Evolutionary conservation across 2,329 filamentous ascomycete genomes (phyloP), one percentile per base, ranked within the genome.

Genomic region (Arthrobotrys pseudoclavata): DNA sequence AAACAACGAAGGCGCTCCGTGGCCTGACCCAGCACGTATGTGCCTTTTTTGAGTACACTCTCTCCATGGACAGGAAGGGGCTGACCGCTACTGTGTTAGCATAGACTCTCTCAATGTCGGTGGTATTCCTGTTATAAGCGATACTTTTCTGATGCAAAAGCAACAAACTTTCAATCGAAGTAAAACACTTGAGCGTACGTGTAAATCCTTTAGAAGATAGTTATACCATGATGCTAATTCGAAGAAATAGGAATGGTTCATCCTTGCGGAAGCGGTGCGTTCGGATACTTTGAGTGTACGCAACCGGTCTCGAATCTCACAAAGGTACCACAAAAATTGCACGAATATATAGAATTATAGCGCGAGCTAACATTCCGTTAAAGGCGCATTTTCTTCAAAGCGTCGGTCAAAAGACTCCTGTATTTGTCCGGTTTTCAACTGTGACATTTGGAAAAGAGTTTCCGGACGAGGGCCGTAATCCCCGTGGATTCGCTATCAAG

Each of bases 161-260:
- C 86, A 88, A 82, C 86, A 88, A 82, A 84, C 84, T 18, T 88
- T 88, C 83, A 88, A 88, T 77, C 84, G 87, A n/a, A 86, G 85
- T n/a, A 87, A 87, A 82, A 85, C 84, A 47, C 83, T 87, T 2
- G 86, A 86, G 79, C 83, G 84, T 82, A 71, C 64, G 81, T 77
- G 45, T 5, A 34, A 34, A 9, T 34, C 31, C 1, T 9, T 34
- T 9, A 10, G 1, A 34, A 34, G 1, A 6, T 9, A 34, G 1
- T 34, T 34, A 9, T 10, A 37, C 55, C 31, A 31, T 9, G 15
- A 9, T 15, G 26, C 48, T 34, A 1, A 34, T 34, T 34, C 7
- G 6, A 1, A 9, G 31, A 5, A 9, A 34, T 34, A 79, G 75
- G 79, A n/a, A 78, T 76, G 81, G 81, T 82, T 3, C 81, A 82